Conservation (phyloP, 768 basidiomycete genomes). For the Tubosaeta sp. region DNA sequence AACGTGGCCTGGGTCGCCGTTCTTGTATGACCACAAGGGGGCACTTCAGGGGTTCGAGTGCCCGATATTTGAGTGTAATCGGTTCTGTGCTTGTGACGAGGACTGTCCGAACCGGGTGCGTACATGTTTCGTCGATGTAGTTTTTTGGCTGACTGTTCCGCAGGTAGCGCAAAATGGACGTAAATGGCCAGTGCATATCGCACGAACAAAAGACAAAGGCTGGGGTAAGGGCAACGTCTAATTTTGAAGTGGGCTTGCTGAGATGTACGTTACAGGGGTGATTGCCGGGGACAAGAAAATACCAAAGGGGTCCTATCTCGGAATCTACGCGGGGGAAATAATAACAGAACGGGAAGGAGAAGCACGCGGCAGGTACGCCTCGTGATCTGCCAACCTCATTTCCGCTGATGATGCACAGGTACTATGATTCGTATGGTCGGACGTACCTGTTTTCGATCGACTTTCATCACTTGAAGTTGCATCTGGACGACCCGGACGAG, state of each 20-base stretch:
- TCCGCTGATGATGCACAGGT: slow-evolving; percentile 34
- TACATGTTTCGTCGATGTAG: neutral
- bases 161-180: slow-evolving; percentile 86
- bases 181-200: slow-evolving; percentile 55
- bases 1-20: slow-evolving; percentile 45
- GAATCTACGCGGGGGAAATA: slow-evolving; percentile 83
- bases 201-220: slow-evolving; percentile 72
- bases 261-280: slow-evolving; percentile 47
- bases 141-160: neutral
- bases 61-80: slow-evolving; percentile 87
- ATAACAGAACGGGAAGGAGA: slow-evolving; percentile 67
- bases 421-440: slow-evolving; percentile 68
- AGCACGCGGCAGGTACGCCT: slow-evolving; percentile 59
- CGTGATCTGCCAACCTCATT: neutral
- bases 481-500: slow-evolving; percentile 21
- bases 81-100: slow-evolving; percentile 73
- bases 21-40: slow-evolving; percentile 65
- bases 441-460: slow-evolving; percentile 86
- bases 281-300: slow-evolving; percentile 66
- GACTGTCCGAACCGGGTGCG: slow-evolving; percentile 76
- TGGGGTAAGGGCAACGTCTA: slow-evolving; percentile 57
- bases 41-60: slow-evolving; percentile 44
- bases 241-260: neutral
- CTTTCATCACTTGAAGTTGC: slow-evolving; percentile 57
- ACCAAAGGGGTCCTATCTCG: slow-evolving; percentile 65